phyloP scores from a whole-genome alignment of 805 yeast species.

The Metschnikowia drakensbergensis region DNA sequence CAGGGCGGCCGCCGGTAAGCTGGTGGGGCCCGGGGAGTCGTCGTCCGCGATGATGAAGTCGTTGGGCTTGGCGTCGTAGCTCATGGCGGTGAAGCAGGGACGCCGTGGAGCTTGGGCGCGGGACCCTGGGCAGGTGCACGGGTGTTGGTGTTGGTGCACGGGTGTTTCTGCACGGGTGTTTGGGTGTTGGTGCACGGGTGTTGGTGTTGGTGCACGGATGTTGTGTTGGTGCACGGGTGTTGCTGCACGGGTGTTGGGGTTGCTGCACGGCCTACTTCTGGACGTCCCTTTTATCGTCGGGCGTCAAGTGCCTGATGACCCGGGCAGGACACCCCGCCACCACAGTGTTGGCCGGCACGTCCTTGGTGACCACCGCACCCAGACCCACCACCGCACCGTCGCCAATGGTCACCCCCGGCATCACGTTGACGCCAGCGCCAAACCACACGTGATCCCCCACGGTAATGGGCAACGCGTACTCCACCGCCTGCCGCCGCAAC shows the following conservation, averaged over 20 bases:
- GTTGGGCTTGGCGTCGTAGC: slow-evolving; percentile 1
- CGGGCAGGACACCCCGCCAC: slow-evolving; percentile 65
- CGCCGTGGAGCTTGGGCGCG: not conserved
- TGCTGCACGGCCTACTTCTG: too few species aligned
- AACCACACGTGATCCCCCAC: slow-evolving; percentile 70
- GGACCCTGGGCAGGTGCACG: too few species aligned
- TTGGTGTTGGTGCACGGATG: too few species aligned
- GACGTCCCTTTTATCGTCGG: slow-evolving; percentile 16
- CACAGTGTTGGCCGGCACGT: slow-evolving; percentile 51
- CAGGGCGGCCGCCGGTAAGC: not conserved
- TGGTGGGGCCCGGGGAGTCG: not conserved
- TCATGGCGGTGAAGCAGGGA: not conserved
- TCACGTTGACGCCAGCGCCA: slow-evolving; percentile 50
- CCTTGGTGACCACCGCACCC: slow-evolving; percentile 59
- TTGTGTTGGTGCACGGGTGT: too few species aligned
- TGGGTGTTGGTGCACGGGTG: too few species aligned
- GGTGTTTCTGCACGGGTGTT: too few species aligned
- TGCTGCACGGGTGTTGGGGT: too few species aligned
- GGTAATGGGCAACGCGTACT: slow-evolving; percentile 52
- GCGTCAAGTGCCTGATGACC: slow-evolving; percentile 34
- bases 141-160: too few species aligned
- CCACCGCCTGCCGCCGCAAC: slow-evolving; percentile 42
- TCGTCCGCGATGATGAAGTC: slow-evolving; percentile 38
- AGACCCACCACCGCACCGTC: slow-evolving; percentile 62
- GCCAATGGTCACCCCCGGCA: slow-evolving; percentile 68